Conservation (phyloP, 2,329 filamentous ascomycete species). For the Phaeosphaeria sp. region DNA sequence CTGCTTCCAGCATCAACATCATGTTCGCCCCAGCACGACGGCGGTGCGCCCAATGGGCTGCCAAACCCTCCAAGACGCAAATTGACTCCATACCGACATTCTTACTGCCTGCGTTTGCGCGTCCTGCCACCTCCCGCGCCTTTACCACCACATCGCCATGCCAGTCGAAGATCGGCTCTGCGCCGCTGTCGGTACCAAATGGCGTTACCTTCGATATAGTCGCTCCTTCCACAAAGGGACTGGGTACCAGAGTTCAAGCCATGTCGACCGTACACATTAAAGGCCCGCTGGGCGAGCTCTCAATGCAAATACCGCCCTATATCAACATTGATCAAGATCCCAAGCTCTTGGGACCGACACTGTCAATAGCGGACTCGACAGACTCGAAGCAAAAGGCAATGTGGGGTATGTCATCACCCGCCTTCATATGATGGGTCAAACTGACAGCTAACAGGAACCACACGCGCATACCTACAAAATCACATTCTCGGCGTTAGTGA, state of each 20-base stretch:
- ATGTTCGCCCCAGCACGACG: slow-evolving; percentile 73
- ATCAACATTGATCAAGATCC: slow-evolving; percentile 74
- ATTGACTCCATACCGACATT: slow-evolving; percentile 71
- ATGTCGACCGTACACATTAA: slow-evolving; percentile 75
- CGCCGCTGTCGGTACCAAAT: slow-evolving; percentile 54
- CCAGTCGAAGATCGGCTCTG: slow-evolving; percentile 84
- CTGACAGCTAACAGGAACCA: slow-evolving; percentile 69
- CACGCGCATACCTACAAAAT: slow-evolving; percentile 87
- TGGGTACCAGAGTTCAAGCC: slow-evolving; percentile 66
- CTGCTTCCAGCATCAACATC: slow-evolving; percentile 26
- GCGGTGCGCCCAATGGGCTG: slow-evolving; percentile 60
- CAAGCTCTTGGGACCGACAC: slow-evolving; percentile 66
- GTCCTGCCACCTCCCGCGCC: slow-evolving; percentile 52
- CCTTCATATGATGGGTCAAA: slow-evolving; percentile 5
- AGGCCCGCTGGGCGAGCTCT: slow-evolving; percentile 82
- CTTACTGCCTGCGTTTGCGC: slow-evolving; percentile 74
- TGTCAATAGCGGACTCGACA: slow-evolving; percentile 73
- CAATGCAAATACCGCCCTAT: slow-evolving; percentile 80
- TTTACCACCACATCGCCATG: slow-evolving; percentile 76
- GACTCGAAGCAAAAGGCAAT: slow-evolving; percentile 84
- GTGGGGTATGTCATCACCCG: slow-evolving; percentile 73
- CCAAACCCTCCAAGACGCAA: slow-evolving; percentile 51
- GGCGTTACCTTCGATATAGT: slow-evolving; percentile 74
- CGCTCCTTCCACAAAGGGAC: slow-evolving; percentile 66
- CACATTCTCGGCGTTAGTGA: slow-evolving; percentile 94